phyloP scores from a whole-genome alignment of 164 flowering plant species.

The Amborella trichopoda region DNA sequence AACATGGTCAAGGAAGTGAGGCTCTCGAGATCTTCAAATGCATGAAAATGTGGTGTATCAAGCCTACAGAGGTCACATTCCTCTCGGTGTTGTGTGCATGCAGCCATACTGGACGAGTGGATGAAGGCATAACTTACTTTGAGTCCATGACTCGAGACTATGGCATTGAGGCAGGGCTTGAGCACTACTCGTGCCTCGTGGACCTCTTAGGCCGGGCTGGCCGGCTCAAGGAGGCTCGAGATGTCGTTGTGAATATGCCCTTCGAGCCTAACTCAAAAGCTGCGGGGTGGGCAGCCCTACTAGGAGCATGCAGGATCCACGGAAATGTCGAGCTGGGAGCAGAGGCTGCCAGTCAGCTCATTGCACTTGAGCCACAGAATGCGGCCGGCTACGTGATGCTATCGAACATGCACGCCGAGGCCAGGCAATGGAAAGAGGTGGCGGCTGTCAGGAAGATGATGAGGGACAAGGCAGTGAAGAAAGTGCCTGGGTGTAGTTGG shows the following conservation, averaged over 20 bases:
- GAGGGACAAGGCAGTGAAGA: conserved; percentile 56
- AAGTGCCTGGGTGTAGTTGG: conserved; percentile 83
- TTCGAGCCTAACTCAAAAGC: conserved; percentile 37
- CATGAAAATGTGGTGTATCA: conserved; percentile 37
- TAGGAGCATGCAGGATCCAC: conserved; percentile 67
- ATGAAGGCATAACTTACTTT: conserved; percentile 38
- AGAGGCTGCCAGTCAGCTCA: conserved; percentile 47
- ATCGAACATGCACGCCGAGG: conserved; percentile 47
- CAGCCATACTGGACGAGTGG: conserved; percentile 34
- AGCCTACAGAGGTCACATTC: conserved; percentile 61
- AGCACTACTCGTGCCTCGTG: conserved; percentile 78
- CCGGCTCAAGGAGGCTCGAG: conserved; percentile 55
- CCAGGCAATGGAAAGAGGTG: conserved; percentile 44
- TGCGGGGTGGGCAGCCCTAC: conserved; percentile 53
- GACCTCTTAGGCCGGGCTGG: conserved; percentile 87
- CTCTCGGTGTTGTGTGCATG: conserved; percentile 55
- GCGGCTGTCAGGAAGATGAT: conserved; percentile 34
- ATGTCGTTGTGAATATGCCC: conserved; percentile 51
- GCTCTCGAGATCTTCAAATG: conserved; percentile 38
- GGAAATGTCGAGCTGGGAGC: conserved; percentile 54
- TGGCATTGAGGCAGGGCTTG: conserved; percentile 42
- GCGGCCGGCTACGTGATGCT: conserved; percentile 65
- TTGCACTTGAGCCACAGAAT: conserved; percentile 48
- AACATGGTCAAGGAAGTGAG: conserved; percentile 53
- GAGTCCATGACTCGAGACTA: conserved; percentile 41